phyloP scores from a whole-genome alignment of 768 basidiomycete genomes.

The Boletus tomentosulus region DNA sequence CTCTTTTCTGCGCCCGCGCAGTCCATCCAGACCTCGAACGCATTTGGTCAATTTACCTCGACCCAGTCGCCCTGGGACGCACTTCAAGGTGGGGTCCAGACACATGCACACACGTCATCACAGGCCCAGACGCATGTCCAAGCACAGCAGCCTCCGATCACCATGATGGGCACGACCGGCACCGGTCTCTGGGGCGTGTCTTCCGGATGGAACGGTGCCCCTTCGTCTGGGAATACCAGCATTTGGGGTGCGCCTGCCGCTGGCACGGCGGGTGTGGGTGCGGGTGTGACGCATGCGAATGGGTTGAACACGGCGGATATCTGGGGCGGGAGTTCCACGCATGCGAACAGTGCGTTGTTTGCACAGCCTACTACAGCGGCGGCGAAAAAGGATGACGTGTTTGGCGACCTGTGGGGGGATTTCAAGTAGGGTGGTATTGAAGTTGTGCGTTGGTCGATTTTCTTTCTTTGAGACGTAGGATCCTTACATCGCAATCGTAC shows the following conservation, averaged over 20 bases:
- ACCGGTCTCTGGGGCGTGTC: slow-evolving; percentile 61
- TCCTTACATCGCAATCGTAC: too few species aligned
- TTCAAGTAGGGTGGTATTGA: slow-evolving; percentile 52
- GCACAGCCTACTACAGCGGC: slow-evolving; percentile 26
- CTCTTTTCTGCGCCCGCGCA: too few species aligned
- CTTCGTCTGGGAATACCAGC: slow-evolving; percentile 22
- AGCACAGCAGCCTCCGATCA: slow-evolving; percentile 32
- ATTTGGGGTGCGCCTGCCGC: slow-evolving; percentile 33
- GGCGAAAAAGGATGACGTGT: slow-evolving; percentile 70
- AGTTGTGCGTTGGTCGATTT: too few species aligned
- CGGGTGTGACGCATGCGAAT: not conserved
- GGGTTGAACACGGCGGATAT: slow-evolving; percentile 46
- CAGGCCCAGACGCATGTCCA: slow-evolving; percentile 18
- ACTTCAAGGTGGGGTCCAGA: slow-evolving; percentile 3
- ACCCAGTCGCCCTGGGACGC: slow-evolving; percentile 27
- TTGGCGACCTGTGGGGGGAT: slow-evolving; percentile 81
- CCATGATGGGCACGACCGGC: slow-evolving; percentile 54
- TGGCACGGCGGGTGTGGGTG: not conserved
- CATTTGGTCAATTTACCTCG: too few species aligned
- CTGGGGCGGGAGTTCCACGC: slow-evolving; percentile 45
- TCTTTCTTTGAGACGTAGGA: too few species aligned
- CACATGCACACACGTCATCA: slow-evolving; percentile 6
- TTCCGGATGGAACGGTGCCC: slow-evolving; percentile 54
- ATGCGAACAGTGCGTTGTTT: slow-evolving; percentile 36
- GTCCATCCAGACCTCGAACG: too few species aligned